Conservation (phyloP, 306 rosid species). For the Prunus salicina region DNA sequence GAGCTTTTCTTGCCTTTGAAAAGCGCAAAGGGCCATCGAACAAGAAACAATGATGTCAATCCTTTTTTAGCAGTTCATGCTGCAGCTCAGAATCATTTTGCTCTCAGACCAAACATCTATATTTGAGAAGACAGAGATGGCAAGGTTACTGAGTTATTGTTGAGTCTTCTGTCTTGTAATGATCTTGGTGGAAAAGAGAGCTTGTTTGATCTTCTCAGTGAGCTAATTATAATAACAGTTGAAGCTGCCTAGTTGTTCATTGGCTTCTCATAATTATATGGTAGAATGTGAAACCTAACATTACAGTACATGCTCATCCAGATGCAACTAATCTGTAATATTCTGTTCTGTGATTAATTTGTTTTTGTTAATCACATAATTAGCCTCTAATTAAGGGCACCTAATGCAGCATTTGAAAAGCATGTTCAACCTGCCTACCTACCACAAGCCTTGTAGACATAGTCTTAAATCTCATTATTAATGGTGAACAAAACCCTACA, state of each 20-base stretch:
- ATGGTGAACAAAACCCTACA: too few species aligned
- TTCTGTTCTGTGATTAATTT: not conserved
- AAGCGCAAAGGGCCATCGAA: not conserved
- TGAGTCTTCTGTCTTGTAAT: too few species aligned
- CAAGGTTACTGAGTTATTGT: too few species aligned
- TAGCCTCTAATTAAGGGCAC: not conserved
- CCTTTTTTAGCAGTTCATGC: constrained; percentile 22
- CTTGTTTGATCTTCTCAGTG: too few species aligned
- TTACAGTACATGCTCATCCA: not conserved
- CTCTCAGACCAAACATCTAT: constrained; percentile 32
- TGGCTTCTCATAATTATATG: not conserved
- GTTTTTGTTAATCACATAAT: not conserved
- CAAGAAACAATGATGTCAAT: not conserved
- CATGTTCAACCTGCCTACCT: not conserved
- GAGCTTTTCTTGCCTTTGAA: constrained; percentile 31
- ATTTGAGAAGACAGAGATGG: constrained; percentile 14
- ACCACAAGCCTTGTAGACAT: too few species aligned
- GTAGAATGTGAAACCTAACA: not conserved
- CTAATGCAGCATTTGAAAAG: not conserved
- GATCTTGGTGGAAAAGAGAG: not conserved
- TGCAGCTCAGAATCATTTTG: constrained; percentile 36
- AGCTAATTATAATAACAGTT: too few species aligned
- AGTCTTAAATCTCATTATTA: too few species aligned
- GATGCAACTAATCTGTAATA: not conserved
- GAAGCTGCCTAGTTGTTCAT: too few species aligned